phyloP scores from a whole-genome alignment of 2,329 filamentous ascomycete genomes.

The Shiraia bambusicola region DNA sequence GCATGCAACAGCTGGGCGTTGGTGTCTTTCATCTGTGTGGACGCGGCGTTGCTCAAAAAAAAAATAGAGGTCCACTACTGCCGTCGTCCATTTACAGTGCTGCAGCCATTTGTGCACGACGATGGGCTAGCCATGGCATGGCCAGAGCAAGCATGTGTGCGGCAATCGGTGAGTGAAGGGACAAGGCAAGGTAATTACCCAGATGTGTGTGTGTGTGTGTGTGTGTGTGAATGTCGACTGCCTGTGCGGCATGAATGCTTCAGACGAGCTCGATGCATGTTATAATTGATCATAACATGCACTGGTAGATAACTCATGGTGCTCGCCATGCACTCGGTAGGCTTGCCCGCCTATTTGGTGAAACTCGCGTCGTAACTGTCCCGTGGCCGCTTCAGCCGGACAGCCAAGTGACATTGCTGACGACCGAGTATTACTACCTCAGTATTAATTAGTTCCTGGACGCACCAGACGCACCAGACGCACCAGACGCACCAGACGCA shows the following conservation, averaged over 20 bases:
- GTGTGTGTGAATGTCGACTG: background rate
- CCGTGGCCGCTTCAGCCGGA: too few species aligned
- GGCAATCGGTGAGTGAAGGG: too few species aligned
- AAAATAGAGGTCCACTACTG: conserved; percentile 13
- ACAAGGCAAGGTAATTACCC: too few species aligned
- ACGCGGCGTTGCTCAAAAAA: conserved; percentile 20
- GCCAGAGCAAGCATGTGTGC: background rate
- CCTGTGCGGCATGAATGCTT: background rate
- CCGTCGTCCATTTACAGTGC: conserved; percentile 5
- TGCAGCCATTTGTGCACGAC: background rate
- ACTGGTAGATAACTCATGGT: background rate
- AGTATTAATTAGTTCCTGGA: too few species aligned
- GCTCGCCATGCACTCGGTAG: conserved; percentile 1
- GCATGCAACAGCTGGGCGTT: conserved; percentile 14
- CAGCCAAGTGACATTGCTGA: too few species aligned
- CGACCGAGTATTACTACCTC: too few species aligned
- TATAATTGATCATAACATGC: background rate
- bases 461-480: too few species aligned
- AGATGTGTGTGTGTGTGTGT: background rate
- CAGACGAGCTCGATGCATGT: background rate
- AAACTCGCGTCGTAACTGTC: conserved; percentile 2
- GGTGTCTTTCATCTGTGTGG: conserved; percentile 18
- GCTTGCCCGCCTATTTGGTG: conserved; percentile 2
- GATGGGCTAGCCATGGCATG: too few species aligned
- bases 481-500: too few species aligned